A percentile compares a stretch with the other conserved stretches of the same genome.
Evolutionary conservation across 495 filamentous ascomycete species (phyloP).

Genomic region (Penicillium cataractarum): DNA sequence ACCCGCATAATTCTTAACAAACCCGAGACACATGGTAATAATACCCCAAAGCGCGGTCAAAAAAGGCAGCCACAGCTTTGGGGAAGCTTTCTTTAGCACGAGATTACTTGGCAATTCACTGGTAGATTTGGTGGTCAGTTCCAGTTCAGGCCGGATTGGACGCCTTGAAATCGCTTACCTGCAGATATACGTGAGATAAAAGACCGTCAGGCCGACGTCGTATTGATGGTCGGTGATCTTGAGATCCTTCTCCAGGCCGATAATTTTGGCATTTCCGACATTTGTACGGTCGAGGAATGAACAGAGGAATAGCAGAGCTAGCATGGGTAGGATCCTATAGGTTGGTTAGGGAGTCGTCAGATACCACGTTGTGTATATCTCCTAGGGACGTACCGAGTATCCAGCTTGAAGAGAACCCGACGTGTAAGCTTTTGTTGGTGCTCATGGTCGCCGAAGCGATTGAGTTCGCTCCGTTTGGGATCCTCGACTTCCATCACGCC

Average conservation of each 20-base stretch:
- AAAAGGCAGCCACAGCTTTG: conserved; percentile 67
- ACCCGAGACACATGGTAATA: conserved; percentile 50
- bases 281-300: conserved; percentile 60
- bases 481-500: conserved; percentile 23
- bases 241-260: conserved; percentile 59
- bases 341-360: neutral
- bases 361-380: too few species aligned
- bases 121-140: neutral
- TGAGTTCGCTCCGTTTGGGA: conserved; percentile 15
- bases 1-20: conserved; percentile 50
- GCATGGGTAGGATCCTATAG: conserved; percentile 60
- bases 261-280: conserved; percentile 66
- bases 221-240: conserved; percentile 65
- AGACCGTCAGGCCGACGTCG: conserved; percentile 59
- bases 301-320: conserved; percentile 58
- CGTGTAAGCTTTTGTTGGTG: conserved; percentile 34
- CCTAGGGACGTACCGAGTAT: conserved; percentile 51
- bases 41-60: conserved; percentile 67
- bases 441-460: conserved; percentile 19
- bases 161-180: conserved; percentile 30
- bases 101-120: conserved; percentile 51
- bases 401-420: conserved; percentile 55
- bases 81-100: conserved; percentile 47
- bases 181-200: conserved; percentile 69
- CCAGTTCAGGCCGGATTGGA: neutral